Evolutionary conservation across 192 early-diverging fungal genomes (phyloP).

Genomic region (Rhizophlyctis rosea): DNA sequence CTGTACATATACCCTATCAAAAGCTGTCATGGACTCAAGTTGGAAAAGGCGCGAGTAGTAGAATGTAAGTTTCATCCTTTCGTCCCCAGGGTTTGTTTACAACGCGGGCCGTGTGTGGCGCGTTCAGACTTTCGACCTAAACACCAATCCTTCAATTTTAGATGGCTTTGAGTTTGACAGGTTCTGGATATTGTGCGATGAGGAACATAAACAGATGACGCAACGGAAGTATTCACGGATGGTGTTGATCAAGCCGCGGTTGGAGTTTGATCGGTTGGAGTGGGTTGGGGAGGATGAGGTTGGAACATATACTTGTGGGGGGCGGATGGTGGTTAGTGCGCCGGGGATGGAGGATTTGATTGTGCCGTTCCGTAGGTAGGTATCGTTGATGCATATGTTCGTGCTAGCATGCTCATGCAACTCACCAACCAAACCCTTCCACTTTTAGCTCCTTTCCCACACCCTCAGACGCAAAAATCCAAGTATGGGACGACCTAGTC

Average conservation of each 20-base stretch:
- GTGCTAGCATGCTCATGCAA: too few relatives aligned
- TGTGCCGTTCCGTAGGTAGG: too few relatives aligned
- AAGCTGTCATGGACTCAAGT: constrained; percentile 37
- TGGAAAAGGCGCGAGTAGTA: too few relatives aligned
- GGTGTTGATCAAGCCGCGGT: constrained; percentile 27
- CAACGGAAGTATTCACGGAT: constrained; percentile 36
- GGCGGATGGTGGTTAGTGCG: constrained; percentile 27
- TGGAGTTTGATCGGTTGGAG: constrained; percentile 5
- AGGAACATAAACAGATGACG: constrained; percentile 22
- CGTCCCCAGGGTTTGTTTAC: too few relatives aligned
- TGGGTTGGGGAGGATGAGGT: background rate
- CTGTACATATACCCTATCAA: constrained; percentile 47
- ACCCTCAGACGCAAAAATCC: constrained; percentile 2
- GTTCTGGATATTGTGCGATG: constrained; percentile 35
- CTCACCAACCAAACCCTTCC: too few relatives aligned
- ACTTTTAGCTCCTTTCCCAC: too few relatives aligned
- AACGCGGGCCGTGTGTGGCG: too few relatives aligned
- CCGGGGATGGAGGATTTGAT: constrained; percentile 29
- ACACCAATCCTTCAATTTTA: too few relatives aligned
- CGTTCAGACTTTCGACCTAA: too few relatives aligned
- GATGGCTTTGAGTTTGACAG: constrained; percentile 48
- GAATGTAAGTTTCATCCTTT: too few relatives aligned
- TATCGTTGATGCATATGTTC: too few relatives aligned
- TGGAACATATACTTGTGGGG: constrained; percentile 22
- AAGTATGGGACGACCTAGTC: constrained; percentile 32